Evolutionary conservation across 805 yeast species (phyloP).

Genomic region (Zygotorulaspora florentina): DNA sequence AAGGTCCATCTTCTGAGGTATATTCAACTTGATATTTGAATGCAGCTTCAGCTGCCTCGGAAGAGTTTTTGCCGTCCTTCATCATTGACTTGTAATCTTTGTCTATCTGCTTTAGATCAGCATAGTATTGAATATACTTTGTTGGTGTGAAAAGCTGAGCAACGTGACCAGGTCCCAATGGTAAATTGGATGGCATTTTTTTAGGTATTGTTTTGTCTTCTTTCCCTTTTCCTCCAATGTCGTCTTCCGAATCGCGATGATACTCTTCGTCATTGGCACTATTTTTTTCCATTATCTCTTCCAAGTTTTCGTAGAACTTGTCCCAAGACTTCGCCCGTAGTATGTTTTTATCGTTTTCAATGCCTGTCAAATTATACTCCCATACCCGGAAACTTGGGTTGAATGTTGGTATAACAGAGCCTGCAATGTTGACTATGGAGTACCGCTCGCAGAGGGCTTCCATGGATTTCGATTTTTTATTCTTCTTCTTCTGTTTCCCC

Average conservation of each 20-base stretch:
- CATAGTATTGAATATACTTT: constrained; percentile 66
- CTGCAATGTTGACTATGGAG: constrained; percentile 62
- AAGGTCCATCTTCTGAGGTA: constrained; percentile 58
- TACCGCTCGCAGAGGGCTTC: constrained; percentile 49
- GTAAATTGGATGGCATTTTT: constrained; percentile 49
- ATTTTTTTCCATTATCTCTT: constrained; percentile 31
- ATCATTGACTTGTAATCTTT: constrained; percentile 40
- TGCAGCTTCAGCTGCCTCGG: constrained; percentile 42
- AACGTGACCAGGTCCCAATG: constrained; percentile 72
- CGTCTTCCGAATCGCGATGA: constrained; percentile 18
- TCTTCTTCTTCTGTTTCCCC: constrained; percentile 10
- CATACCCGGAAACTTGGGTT: constrained; percentile 80
- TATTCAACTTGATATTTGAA: constrained; percentile 66
- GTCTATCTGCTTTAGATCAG: constrained; percentile 55
- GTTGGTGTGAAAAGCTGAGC: constrained; percentile 72
- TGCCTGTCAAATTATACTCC: constrained; percentile 73
- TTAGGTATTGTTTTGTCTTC: constrained; percentile 60
- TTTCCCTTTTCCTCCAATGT: constrained; percentile 22
- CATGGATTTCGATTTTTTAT: constrained; percentile 7
- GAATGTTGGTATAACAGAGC: constrained; percentile 79
- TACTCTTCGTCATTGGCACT: constrained; percentile 8
- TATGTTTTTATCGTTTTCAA: constrained; percentile 30
- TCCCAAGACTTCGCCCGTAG: constrained; percentile 49
- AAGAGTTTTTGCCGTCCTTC: constrained; percentile 56
- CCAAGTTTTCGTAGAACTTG: constrained; percentile 48